Conservation (phyloP, 2,329 filamentous ascomycete genomes). For the Claviceps cyperi region DNA sequence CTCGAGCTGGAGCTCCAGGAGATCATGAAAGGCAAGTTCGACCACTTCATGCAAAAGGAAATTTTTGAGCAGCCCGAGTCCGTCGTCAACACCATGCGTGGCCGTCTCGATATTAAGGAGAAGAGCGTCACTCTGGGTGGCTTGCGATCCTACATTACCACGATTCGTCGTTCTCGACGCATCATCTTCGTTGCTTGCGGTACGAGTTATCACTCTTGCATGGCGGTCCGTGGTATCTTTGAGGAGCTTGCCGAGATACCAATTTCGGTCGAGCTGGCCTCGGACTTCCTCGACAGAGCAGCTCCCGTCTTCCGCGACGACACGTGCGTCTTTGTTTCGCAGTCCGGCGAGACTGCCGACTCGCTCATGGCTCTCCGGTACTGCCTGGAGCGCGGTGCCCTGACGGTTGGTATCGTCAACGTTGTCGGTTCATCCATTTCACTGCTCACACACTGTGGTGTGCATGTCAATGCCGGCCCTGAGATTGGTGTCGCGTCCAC, state of each 20-base stretch:
- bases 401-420: slow-evolving; percentile 98
- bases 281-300: slow-evolving; percentile 92
- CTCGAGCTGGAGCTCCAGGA: slow-evolving; percentile 97
- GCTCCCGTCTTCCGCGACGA: slow-evolving; percentile 98
- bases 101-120: slow-evolving; percentile 84
- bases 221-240: slow-evolving; percentile 96
- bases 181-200: slow-evolving; percentile 99
- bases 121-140: slow-evolving; percentile 93
- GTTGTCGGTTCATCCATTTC: slow-evolving; percentile 98
- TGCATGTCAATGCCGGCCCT: slow-evolving; percentile 96
- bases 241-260: slow-evolving; percentile 97
- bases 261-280: slow-evolving; percentile 91
- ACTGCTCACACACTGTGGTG: slow-evolving; percentile 96
- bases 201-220: slow-evolving; percentile 97
- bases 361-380: slow-evolving; percentile 94
- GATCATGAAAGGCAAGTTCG: slow-evolving; percentile 99
- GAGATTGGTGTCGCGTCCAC: slow-evolving; percentile 98
- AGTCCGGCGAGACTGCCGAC: slow-evolving; percentile 96
- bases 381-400: slow-evolving; percentile 90
- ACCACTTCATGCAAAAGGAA: slow-evolving; percentile 99
- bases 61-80: slow-evolving; percentile 99
- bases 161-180: slow-evolving; percentile 88
- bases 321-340: slow-evolving; percentile 96
- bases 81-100: slow-evolving; percentile 99
- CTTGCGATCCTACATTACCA: slow-evolving; percentile 87